A percentile compares a stretch with the other conserved stretches of the same genome.
These are phyloP conservation scores for Phoenix roebelenii DNA, from an alignment of 176 grass and related monocot genomes.

Conservation along the genomic window DNA sequence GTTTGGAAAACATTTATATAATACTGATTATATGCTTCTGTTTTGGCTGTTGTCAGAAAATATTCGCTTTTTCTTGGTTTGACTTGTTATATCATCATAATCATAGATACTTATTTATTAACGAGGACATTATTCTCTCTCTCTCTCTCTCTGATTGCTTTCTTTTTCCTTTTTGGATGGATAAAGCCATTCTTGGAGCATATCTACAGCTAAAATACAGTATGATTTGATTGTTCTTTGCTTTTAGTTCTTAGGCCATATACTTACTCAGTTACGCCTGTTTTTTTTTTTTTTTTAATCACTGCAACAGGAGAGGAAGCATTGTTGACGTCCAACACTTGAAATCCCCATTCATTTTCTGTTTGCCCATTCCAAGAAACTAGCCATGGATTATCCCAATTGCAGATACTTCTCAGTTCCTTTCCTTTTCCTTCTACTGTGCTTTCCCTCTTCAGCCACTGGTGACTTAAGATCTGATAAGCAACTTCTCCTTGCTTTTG, in stretches of 20 bases:
- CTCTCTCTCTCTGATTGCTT: neutral
- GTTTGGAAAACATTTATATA: too few species aligned
- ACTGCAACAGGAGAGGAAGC: neutral
- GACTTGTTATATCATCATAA: too few species aligned
- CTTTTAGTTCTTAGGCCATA: neutral
- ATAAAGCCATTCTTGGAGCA: neutral
- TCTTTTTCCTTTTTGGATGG: neutral
- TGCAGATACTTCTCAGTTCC: conserved; percentile 14
- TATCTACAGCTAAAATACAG: neutral
- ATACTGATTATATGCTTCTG: too few species aligned
- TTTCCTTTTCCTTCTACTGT: conserved; percentile 31
- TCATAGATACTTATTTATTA: too few species aligned
- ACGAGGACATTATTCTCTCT: too few species aligned
- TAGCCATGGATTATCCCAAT: conserved; percentile 19
- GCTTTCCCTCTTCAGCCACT: conserved; percentile 21
- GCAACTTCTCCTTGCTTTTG: conserved; percentile 77
- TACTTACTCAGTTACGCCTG: neutral
- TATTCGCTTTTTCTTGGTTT: too few species aligned
- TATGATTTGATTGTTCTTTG: neutral
- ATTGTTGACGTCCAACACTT: neutral
- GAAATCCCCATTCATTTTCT: neutral
- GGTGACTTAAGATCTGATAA: conserved; percentile 66
- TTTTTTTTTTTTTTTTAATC: neutral
- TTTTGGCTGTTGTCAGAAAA: too few species aligned
- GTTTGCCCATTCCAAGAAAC: neutral